Percentiles rank a stretch among this genome's conserved stretches.
Conservation (phyloP, 139 green algal species). For the Limnomonas spitsbergensis region DNA sequence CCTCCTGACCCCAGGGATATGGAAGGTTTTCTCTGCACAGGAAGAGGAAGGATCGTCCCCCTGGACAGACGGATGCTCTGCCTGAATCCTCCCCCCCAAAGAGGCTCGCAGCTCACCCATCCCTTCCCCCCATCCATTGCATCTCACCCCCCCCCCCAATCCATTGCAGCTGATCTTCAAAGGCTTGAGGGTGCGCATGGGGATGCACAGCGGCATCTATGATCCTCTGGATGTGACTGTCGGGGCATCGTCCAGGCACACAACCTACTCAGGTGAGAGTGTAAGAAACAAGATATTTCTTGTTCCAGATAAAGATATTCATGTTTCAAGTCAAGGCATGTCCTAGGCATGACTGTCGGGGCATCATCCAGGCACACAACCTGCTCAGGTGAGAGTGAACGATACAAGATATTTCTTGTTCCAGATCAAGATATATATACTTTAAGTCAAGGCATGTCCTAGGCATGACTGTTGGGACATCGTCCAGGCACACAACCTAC, state of each 20-base stretch:
- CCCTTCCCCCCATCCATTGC: too few relatives aligned
- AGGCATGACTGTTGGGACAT: background rate
- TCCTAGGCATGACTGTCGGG: background rate
- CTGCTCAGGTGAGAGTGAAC: background rate
- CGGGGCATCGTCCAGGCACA: background rate
- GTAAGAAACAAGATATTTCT: background rate
- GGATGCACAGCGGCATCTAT: background rate
- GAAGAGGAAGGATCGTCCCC: too few relatives aligned
- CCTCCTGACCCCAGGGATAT: too few relatives aligned
- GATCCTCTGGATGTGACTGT: background rate
- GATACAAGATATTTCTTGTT: background rate
- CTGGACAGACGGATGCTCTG: too few relatives aligned
- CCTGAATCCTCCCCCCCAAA: too few relatives aligned
- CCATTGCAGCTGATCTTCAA: background rate
- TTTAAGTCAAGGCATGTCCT: too few relatives aligned
- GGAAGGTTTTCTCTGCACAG: too few relatives aligned
- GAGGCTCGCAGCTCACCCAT: too few relatives aligned
- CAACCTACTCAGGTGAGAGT: background rate
- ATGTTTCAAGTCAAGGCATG: too few relatives aligned
- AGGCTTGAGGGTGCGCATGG: background rate
- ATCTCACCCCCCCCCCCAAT: too few relatives aligned
- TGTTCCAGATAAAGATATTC: background rate
- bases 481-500: background rate
- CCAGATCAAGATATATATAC: background rate
- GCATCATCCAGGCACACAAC: background rate